These are phyloP conservation scores for Pezicula neosporulosa DNA, from an alignment of 2,329 filamentous ascomycete genomes.

Conservation along the genomic window DNA sequence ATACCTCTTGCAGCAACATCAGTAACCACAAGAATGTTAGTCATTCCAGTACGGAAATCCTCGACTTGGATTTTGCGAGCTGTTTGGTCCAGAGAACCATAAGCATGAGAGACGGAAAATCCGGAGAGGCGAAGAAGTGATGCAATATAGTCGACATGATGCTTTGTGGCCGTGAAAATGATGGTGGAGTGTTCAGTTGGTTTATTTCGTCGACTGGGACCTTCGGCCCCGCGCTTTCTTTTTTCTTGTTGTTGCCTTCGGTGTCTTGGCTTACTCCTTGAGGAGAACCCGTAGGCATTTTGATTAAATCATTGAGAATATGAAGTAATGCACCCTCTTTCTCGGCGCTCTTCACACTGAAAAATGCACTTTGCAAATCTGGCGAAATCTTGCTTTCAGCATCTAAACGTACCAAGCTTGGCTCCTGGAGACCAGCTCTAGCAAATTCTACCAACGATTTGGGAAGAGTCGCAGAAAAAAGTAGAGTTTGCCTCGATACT, in stretches of 20 bases:
- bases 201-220: slow-evolving; percentile 57
- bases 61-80: slow-evolving; percentile 90
- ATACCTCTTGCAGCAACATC: slow-evolving; percentile 97
- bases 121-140: slow-evolving; percentile 76
- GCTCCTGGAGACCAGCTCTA: slow-evolving; percentile 87
- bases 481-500: slow-evolving; percentile 76
- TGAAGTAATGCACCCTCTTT: slow-evolving; percentile 92
- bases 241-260: slow-evolving; percentile 56
- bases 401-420: slow-evolving; percentile 84
- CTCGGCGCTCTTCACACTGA: slow-evolving; percentile 85
- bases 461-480: slow-evolving; percentile 94
- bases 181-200: slow-evolving; percentile 92
- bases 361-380: slow-evolving; percentile 93
- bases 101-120: slow-evolving; percentile 89
- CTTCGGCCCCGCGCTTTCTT: slow-evolving; percentile 60
- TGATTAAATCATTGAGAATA: slow-evolving; percentile 86
- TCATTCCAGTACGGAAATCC: slow-evolving; percentile 78
- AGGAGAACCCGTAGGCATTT: slow-evolving; percentile 72
- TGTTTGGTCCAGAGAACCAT: slow-evolving; percentile 91
- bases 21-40: slow-evolving; percentile 91
- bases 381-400: slow-evolving; percentile 95
- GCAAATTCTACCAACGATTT: slow-evolving; percentile 96
- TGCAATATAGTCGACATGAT: slow-evolving; percentile 92
- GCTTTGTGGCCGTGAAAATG: slow-evolving; percentile 90
- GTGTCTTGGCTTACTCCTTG: slow-evolving; percentile 37